Base-by-base conservation (phyloP, 2,329 filamentous ascomycete species). In the Cladosporium colombiae region DNA sequence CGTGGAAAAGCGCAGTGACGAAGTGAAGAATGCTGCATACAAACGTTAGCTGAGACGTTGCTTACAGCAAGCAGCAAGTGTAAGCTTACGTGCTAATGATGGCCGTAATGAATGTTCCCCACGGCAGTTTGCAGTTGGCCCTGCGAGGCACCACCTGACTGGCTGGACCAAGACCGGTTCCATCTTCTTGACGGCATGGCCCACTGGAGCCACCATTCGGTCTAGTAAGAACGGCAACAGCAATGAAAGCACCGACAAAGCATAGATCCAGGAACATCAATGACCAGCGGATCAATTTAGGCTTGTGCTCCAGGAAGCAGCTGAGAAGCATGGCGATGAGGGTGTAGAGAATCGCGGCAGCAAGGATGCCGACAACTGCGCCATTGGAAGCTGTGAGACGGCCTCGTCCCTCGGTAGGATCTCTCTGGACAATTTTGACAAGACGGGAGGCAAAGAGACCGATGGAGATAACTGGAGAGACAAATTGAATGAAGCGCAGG, bases 331-430 rank as follows among this genome's bases (percentile, higher is more conserved):
- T 78, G 52, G 74, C 71, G 66, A 79, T 68, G 56, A 82, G 69
- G 0, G 78, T 81, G 73, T 82, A 82, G 7, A 79, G 68, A 14
- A 80, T 77, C 5, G 81, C 80, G 5, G 80, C 80, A 11, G 79
- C 77, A 25, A 82, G 76, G 56, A 82, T 82, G 62, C 79, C 80
- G 69, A 81, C 79, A 44, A 82, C 80, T 21, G 80, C 78, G 27
- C 77, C 75, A 53, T 76, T 78, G 44, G 77, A 74, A 23, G 73
- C 72, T 69, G n/a, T 77, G 69, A 75, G 72, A 27, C 61, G 64
- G 23, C 35, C 56, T n/a, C 56, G 33, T 10, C 56, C 56, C 18
- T 46, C 25, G 6, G 23, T 23, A 2, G 49, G 49, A 14, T 53
- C 49, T 33, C 61, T 72, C 69, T 74, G 76, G 66, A 78, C 76